These are phyloP conservation scores for Paracoccidioides lutzii DNA, from an alignment of 2,329 filamentous ascomycete genomes.

Conservation along the genomic window DNA sequence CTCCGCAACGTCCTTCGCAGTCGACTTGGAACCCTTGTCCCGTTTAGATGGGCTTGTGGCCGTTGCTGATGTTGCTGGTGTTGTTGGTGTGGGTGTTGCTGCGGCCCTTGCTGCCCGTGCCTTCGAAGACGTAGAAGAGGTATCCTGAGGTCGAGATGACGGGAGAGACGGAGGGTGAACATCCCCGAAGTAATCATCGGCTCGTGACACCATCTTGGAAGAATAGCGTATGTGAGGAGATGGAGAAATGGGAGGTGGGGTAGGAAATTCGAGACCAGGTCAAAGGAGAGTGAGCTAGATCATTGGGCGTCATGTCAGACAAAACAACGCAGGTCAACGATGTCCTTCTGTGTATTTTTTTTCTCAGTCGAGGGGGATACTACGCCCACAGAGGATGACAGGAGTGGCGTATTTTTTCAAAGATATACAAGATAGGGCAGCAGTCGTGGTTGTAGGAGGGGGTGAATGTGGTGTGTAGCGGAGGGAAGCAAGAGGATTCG, in stretches of 20 bases:
- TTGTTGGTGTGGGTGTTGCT: neutral
- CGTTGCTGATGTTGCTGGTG: constrained; percentile 15
- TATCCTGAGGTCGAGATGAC: constrained; percentile 23
- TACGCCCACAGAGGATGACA: no score
- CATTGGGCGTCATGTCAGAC: neutral
- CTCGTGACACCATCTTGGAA: constrained; percentile 28
- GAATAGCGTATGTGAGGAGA: neutral
- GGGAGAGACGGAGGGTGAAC: constrained; percentile 23
- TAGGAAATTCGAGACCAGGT: neutral
- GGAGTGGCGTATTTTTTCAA: no score
- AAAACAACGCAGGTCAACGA: neutral
- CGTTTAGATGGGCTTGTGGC: constrained; percentile 35
- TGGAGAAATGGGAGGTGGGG: neutral
- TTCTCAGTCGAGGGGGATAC: no score
- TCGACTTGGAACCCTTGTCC: constrained; percentile 39
- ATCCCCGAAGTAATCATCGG: constrained; percentile 24
- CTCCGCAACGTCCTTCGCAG: constrained; percentile 39
- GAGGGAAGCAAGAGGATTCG: neutral
- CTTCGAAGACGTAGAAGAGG: constrained; percentile 15
- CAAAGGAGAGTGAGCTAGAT: neutral
- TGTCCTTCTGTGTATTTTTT: no score
- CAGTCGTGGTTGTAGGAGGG: neutral
- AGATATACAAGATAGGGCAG: neutral
- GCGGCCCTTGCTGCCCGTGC: no score
- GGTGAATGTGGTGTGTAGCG: neutral